Evolutionary conservation across 2,329 filamentous ascomycete genomes (phyloP), one percentile per base, ranked within the genome.

Genomic region (Cladophialophora bantiana): DNA sequence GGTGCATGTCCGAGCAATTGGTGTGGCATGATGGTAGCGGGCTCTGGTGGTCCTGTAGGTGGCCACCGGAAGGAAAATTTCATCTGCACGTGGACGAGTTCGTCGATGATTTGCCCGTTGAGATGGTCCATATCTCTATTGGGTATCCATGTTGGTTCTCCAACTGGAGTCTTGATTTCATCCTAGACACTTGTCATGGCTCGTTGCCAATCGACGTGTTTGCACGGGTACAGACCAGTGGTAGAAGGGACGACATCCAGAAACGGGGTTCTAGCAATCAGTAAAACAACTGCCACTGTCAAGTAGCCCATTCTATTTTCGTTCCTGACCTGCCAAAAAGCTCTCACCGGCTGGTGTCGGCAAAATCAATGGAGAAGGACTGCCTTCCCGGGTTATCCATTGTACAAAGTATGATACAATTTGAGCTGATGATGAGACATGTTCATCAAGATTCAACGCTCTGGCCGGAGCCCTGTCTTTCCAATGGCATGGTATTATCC

Each of bases 381-480:
- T 58, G 55, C 45, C 53, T 50, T 58, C 64, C 54, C 34, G 36
- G 32, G 26, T n/a, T 52, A 35, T 59, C 38, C 53, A 40, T 50
- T 20, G 34, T 54, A 59, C 55, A 59, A 56, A 36, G 31, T 58
- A 62, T 66, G 59, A 62, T 66, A 66, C 59, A 62, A 62, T 55
- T 48, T 50, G 45, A 13, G 45, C 18, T 48, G 50, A 18, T 48
- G 59, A 53, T 31, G 20, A 48, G 18, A 53, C 50, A 56, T 62
- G 18, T 36, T 48, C 36, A 56, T 62, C 59, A 62, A 6, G 52
- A 42, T 36, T 62, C 68, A 59, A 53, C n/a, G 31, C 63, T 68
- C 40, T 68, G 68, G 18, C 68, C 65, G 32, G 62, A 64, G 31
- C 60, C 56, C 15, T 68, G 66, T 63, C 68, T 64, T 36, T 62